Evolutionary conservation across 805 yeast species (phyloP).

Genomic region (Kodamaea neixiangensis): DNA sequence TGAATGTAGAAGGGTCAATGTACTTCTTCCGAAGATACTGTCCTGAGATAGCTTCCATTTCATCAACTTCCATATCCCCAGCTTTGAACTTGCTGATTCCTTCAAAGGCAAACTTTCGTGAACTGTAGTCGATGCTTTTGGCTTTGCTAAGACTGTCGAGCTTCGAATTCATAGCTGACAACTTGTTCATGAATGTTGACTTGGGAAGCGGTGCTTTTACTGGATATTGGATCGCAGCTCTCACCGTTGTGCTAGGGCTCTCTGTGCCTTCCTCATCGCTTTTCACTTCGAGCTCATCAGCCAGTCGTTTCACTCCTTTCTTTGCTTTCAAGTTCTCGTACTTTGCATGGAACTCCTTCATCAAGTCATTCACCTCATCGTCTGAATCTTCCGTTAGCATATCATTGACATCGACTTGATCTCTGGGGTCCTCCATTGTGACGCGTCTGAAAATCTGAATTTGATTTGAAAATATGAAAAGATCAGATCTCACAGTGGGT

Average conservation of each 20-base stretch:
- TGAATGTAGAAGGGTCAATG: conserved; percentile 37
- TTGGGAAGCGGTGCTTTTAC: conserved; percentile 6
- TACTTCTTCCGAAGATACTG: conserved; percentile 19
- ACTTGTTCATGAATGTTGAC: conserved; percentile 21
- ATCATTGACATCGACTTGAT: conserved; percentile 27
- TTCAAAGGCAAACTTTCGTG: conserved; percentile 29
- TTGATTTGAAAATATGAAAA: not conserved
- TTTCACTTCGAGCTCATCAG: conserved; percentile 9
- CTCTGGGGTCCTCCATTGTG: conserved; percentile 37
- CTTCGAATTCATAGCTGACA: conserved; percentile 16
- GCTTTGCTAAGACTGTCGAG: conserved; percentile 4
- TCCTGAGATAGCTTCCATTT: conserved; percentile 22
- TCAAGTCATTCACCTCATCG: conserved; percentile 38
- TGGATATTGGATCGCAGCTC: not conserved
- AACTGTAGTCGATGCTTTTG: conserved; percentile 21
- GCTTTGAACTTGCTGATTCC: conserved; percentile 13
- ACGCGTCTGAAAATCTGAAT: conserved; percentile 6
- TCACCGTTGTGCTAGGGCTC: not conserved
- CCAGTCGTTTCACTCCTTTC: conserved; percentile 5
- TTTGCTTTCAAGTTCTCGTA: conserved; percentile 25
- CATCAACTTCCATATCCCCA: conserved; percentile 17
- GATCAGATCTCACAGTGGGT: no score
- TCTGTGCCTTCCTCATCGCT: conserved; percentile 11
- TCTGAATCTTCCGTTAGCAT: conserved; percentile 39
- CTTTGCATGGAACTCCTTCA: conserved; percentile 33